Evolutionary conservation across 176 grass and related monocot species (phyloP), one percentile per base, ranked within the genome.

Genomic region (Puya raimondii): DNA sequence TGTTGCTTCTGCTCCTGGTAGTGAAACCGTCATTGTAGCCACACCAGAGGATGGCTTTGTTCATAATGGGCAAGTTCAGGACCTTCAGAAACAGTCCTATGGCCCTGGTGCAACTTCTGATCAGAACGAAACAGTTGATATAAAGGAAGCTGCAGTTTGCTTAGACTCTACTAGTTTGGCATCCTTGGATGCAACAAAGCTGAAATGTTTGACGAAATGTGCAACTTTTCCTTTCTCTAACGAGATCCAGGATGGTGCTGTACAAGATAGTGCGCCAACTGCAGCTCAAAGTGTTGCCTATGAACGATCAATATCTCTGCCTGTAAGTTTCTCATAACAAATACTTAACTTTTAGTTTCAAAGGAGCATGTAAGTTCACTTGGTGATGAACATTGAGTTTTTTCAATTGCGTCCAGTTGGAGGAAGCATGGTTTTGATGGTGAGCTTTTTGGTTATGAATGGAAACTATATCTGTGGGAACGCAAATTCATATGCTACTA

Each of bases 281-380:
- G 56, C 17, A 12, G 0, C 64, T 12, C 18, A 53, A 21, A 64
- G 61, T 50, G 0, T 71, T 53, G 48, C 71, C 57, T 88, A 75
- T 42, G 81, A 71, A 71, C 81, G 86, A 14, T 84, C 81, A 0
- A 7, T 79, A 14, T 88, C 81, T 15, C 61, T 88, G 0, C 86
- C 86, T 51, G 86, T 88, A 71, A 81, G 86, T 85, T 64, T 54
- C 67, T 75, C 2, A 1, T 67, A 22, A 17, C 65, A 3, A 54
- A 12, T 4, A 4, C 33, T 5, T 6, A 42, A 6, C 33, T 42
- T 42, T 7, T 42, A 42, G 7, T 42, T 42, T 42, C 33, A 42
- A 42, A 7, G 33, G 4, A 49, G 22, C 17, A 22, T 63, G 52
- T 47, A 65, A 65, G 49, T 1, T 51, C 14, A 47, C 6, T 49